Evolutionary conservation across 2,329 filamentous ascomycete genomes (phyloP).

Genomic region (Fonsecaea pedrosoi): DNA sequence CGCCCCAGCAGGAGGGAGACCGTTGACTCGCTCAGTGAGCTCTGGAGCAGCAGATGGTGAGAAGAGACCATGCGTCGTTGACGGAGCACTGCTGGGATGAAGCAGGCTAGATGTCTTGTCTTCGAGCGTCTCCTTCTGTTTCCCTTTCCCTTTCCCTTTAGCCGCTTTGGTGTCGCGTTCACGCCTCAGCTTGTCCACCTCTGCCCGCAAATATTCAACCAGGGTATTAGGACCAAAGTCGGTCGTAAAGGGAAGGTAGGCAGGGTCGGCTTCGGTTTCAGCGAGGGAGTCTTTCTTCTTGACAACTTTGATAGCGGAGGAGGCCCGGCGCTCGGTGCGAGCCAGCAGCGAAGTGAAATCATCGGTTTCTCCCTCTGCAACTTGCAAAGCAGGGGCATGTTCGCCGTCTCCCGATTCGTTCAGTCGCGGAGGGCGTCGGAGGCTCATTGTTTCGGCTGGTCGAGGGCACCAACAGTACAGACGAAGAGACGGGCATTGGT

Average conservation of each 20-base stretch:
- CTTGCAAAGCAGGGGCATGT: background rate
- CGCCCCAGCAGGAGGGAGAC: background rate
- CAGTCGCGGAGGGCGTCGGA: slow-evolving; percentile 26
- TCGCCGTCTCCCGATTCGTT: slow-evolving; percentile 9
- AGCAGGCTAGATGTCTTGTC: background rate
- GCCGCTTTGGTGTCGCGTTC: background rate
- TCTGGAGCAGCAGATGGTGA: background rate
- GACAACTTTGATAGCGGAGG: background rate
- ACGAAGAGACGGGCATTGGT: background rate
- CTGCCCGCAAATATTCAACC: slow-evolving; percentile 29
- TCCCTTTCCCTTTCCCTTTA: slow-evolving; percentile 25
- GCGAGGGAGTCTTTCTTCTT: background rate
- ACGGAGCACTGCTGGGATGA: background rate
- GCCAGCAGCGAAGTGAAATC: background rate
- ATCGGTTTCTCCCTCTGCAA: background rate
- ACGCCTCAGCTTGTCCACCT: slow-evolving; percentile 25
- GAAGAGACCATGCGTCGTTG: background rate
- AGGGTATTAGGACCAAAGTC: slow-evolving; percentile 36
- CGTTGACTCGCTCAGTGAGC: background rate
- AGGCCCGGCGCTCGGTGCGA: background rate
- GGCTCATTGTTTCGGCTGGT: slow-evolving; percentile 20
- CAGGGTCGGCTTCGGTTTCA: background rate
- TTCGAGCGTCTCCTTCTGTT: slow-evolving; percentile 12
- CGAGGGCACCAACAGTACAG: background rate
- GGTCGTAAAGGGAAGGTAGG: slow-evolving; percentile 23